A percentile compares a stretch with the other conserved stretches of the same genome.
phyloP scores from a whole-genome alignment of 177 flowering plant genomes.

The Vitis hybrid region DNA sequence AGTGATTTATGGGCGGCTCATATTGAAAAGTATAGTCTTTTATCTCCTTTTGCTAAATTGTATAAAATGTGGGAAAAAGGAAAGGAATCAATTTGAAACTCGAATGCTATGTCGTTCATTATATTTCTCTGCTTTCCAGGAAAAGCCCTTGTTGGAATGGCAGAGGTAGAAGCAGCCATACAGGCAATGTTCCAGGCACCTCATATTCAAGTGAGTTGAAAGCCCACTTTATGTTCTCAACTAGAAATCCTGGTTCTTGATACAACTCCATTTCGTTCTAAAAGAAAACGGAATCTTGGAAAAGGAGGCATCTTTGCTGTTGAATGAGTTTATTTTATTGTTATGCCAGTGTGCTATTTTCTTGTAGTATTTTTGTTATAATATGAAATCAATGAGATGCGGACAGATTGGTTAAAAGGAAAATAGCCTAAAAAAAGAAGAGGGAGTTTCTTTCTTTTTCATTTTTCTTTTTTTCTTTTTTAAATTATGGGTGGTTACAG shows the following conservation, averaged over 20 bases:
- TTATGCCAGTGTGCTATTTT: neutral
- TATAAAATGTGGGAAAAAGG: no score
- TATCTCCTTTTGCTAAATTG: no score
- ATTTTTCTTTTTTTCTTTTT: no score
- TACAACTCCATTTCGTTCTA: neutral
- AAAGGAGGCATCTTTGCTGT: neutral
- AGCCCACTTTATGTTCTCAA: neutral
- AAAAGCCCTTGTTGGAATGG: constrained; percentile 66
- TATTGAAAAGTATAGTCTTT: constrained; percentile 59
- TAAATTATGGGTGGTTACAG: neutral
- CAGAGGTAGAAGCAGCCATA: constrained; percentile 90
- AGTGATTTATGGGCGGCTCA: constrained; percentile 89
- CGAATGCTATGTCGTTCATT: no score
- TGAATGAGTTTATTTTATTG: neutral
- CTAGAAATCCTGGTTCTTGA: neutral
- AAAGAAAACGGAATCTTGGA: neutral
- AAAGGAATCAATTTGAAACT: no score
- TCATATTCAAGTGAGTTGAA: constrained; percentile 80
- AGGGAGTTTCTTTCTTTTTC: neutral
- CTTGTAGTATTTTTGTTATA: neutral
- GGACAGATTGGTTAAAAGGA: neutral
- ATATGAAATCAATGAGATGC: neutral
- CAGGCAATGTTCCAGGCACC: constrained; percentile 99
- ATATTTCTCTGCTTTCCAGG: constrained; percentile 35
- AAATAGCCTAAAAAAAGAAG: neutral